Percentiles rank a stretch among this genome's conserved stretches.
These are phyloP conservation scores for Leucaena leucocephala DNA, from an alignment of 306 rosid genomes.

Conservation along the genomic window DNA sequence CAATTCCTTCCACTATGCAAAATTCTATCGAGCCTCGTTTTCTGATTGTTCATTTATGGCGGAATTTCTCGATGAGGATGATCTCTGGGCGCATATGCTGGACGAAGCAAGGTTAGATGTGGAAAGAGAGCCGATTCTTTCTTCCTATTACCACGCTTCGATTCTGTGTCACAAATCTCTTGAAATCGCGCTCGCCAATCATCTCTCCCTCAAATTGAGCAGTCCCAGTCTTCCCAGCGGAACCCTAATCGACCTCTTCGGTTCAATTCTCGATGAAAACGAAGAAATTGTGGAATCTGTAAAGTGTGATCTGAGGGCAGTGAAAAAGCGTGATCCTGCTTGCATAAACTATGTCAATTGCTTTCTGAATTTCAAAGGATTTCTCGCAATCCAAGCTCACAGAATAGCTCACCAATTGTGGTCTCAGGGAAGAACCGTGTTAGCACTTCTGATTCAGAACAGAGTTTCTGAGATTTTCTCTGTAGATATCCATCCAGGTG, in stretches of 20 bases:
- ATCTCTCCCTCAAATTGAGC: slow-evolving; percentile 61
- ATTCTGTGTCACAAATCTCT: slow-evolving; percentile 59
- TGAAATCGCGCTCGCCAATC: slow-evolving; percentile 60
- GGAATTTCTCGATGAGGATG: not conserved
- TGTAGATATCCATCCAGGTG: slow-evolving; percentile 92
- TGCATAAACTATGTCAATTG: slow-evolving; percentile 76
- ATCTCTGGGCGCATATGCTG: slow-evolving; percentile 67
- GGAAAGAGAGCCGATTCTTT: slow-evolving; percentile 63
- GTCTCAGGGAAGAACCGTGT: slow-evolving; percentile 55
- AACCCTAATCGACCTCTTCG: slow-evolving; percentile 61
- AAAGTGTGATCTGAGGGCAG: slow-evolving; percentile 59
- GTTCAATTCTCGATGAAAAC: slow-evolving; percentile 43
- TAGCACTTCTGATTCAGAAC: slow-evolving; percentile 77
- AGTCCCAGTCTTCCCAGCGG: slow-evolving; percentile 45
- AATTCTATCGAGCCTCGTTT: slow-evolving; percentile 42
- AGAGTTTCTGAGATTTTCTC: slow-evolving; percentile 77
- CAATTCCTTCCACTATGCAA: slow-evolving; percentile 18
- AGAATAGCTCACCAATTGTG: slow-evolving; percentile 74
- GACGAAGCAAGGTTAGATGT: slow-evolving; percentile 69
- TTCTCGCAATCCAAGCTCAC: slow-evolving; percentile 77
- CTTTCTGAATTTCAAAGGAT: slow-evolving; percentile 82
- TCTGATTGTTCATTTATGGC: not conserved
- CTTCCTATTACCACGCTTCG: slow-evolving; percentile 53
- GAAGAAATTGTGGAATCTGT: slow-evolving; percentile 45
- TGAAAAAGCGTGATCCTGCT: slow-evolving; percentile 81